A percentile compares a stretch with the other conserved stretches of the same genome.
Evolutionary conservation across 208 protist genomes (phyloP).

Genomic region (Porcisia hertigi): DNA sequence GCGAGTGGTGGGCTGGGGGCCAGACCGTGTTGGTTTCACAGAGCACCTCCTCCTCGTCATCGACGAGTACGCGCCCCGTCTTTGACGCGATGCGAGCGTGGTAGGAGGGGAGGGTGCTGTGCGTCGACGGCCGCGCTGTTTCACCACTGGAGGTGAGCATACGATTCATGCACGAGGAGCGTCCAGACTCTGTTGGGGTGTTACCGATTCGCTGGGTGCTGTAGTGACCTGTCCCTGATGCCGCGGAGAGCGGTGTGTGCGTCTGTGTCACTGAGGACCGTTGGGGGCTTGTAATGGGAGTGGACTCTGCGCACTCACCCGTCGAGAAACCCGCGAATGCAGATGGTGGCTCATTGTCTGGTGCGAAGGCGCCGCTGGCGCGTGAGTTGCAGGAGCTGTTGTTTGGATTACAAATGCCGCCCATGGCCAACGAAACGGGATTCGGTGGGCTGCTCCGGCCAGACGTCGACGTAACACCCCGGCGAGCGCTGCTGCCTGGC

Average conservation of each 20-base stretch:
- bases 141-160: background rate
- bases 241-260: background rate
- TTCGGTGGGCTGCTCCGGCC: background rate
- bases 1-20: background rate
- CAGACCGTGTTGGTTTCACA: constrained; percentile 28
- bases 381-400: background rate
- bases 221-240: background rate
- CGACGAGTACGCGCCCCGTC: constrained; percentile 35
- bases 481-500: background rate
- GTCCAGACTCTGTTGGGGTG: background rate
- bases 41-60: constrained; percentile 35
- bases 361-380: background rate
- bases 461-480: constrained; percentile 6
- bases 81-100: constrained; percentile 27
- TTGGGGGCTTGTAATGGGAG: background rate
- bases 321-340: constrained; percentile 18
- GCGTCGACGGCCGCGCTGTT: background rate
- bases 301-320: background rate
- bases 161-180: background rate
- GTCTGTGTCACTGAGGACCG: background rate
- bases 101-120: constrained; percentile 1
- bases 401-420: background rate
- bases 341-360: constrained; percentile 9
- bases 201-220: background rate
- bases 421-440: background rate